These are phyloP conservation scores for Senna tora DNA, from an alignment of 306 rosid species.

Conservation along the genomic window DNA sequence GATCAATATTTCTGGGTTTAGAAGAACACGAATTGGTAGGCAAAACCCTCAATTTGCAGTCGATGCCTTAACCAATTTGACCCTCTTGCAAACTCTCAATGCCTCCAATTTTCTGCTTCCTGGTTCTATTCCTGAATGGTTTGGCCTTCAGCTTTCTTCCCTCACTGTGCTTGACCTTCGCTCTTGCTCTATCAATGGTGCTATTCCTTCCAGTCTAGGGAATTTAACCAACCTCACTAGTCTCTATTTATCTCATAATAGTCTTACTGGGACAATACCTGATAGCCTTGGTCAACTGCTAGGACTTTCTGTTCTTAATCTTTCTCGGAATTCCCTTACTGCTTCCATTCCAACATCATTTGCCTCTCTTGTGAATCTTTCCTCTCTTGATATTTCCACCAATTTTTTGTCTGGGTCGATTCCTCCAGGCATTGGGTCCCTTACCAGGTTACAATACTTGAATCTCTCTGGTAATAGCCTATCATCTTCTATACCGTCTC, in stretches of 20 bases:
- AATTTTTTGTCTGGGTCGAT: conserved; percentile 65
- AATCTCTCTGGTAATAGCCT: conserved; percentile 72
- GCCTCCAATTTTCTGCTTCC: conserved; percentile 82
- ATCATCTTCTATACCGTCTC: conserved; percentile 56
- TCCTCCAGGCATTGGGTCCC: conserved; percentile 58
- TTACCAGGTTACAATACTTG: conserved; percentile 64
- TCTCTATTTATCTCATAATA: conserved; percentile 70
- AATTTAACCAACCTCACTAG: conserved; percentile 66
- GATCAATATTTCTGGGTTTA: conserved; percentile 83
- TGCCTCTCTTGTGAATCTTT: conserved; percentile 59
- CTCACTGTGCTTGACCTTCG: conserved; percentile 82
- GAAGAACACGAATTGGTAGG: conserved; percentile 74
- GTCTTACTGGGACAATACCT: conserved; percentile 70
- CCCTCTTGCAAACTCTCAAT: conserved; percentile 71
- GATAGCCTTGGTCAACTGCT: conserved; percentile 58
- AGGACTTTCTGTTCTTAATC: conserved; percentile 69
- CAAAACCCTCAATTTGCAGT: conserved; percentile 77
- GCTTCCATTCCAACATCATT: conserved; percentile 63
- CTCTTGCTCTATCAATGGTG: conserved; percentile 62
- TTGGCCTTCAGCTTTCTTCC: conserved; percentile 55
- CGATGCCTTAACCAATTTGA: conserved; percentile 71
- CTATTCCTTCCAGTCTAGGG: conserved; percentile 72
- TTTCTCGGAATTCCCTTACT: conserved; percentile 55
- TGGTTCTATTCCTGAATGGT: conserved; percentile 77
- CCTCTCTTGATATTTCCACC: conserved; percentile 67